These are phyloP conservation scores for Aureobasidium sp. DNA, from an alignment of 2,329 filamentous ascomycete species.

Conservation along the genomic window DNA sequence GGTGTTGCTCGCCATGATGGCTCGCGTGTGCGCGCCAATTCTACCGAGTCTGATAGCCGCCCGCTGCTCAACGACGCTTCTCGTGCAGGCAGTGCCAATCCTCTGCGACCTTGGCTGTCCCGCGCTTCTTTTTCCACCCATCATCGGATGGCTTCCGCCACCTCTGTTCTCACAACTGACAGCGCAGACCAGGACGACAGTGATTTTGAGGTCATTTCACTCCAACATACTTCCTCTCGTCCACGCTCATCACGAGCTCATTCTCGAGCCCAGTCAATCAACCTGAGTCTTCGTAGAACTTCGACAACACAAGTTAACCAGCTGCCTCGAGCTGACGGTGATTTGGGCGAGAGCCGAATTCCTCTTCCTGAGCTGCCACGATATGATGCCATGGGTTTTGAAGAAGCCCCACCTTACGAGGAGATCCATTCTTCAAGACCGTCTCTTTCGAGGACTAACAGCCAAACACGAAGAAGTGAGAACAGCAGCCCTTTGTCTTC, in stretches of 20 bases:
- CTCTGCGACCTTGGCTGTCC: constrained; percentile 25
- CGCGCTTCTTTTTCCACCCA: constrained; percentile 29
- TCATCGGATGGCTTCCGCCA: constrained; percentile 36
- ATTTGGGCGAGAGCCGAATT: constrained; percentile 26
- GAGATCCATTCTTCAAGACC: not conserved
- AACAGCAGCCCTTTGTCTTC: constrained; percentile 19
- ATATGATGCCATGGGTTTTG: constrained; percentile 31
- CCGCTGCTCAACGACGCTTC: constrained; percentile 67
- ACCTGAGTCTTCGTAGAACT: constrained; percentile 9
- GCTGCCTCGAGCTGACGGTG: constrained; percentile 21
- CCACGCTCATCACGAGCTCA: constrained; percentile 7
- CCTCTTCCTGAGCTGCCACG: constrained; percentile 28
- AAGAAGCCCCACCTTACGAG: constrained; percentile 42
- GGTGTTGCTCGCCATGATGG: constrained; percentile 73
- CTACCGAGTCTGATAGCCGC: constrained; percentile 62
- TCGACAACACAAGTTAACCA: not conserved
- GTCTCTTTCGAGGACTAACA: constrained; percentile 9
- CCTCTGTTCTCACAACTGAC: constrained; percentile 34
- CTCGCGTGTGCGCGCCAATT: constrained; percentile 65
- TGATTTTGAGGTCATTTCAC: constrained; percentile 38
- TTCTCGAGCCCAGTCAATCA: constrained; percentile 22
- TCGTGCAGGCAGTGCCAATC: constrained; percentile 43
- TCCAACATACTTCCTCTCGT: constrained; percentile 32
- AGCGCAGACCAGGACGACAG: constrained; percentile 33
- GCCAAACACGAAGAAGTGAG: constrained; percentile 14